Conservation (phyloP, 2,329 filamentous ascomycete genomes). For the Fusarium tricinctum region DNA sequence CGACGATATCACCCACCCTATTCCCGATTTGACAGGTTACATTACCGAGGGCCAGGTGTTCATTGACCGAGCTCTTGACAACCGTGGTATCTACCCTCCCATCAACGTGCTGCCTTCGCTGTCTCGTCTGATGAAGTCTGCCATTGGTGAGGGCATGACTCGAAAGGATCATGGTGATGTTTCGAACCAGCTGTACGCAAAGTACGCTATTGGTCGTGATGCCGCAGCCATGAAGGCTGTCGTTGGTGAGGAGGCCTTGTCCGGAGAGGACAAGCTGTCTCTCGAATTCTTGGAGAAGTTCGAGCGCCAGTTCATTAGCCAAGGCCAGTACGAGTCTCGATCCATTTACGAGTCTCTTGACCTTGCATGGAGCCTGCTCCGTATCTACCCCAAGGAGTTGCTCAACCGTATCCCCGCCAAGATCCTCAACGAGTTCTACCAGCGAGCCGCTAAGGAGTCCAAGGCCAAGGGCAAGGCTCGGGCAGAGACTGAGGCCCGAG, state of each 20-base stretch:
- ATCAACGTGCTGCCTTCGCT: conserved; percentile 99
- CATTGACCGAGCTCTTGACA: conserved; percentile 91
- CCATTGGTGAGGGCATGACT: conserved; percentile 97
- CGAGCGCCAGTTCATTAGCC: conserved; percentile 92
- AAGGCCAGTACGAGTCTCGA: conserved; percentile 92
- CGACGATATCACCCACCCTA: conserved; percentile 99
- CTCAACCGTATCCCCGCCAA: conserved; percentile 94
- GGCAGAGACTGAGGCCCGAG: conserved; percentile 57
- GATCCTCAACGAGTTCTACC: conserved; percentile 86
- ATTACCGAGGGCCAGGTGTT: conserved; percentile 99
- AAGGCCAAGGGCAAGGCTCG: conserved; percentile 74
- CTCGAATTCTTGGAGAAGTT: conserved; percentile 99
- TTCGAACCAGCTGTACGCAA: conserved; percentile 99
- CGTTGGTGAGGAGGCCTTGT: conserved; percentile 97
- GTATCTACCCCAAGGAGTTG: conserved; percentile 97
- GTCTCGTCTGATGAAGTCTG: conserved; percentile 99
- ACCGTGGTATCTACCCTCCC: conserved; percentile 97
- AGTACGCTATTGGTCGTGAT: conserved; percentile 99
- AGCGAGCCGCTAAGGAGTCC: conserved; percentile 72
- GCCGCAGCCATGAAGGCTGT: conserved; percentile 99
- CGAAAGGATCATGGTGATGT: conserved; percentile 98
- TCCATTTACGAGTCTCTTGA: conserved; percentile 95
- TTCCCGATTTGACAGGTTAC: conserved; percentile 98
- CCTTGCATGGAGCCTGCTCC: conserved; percentile 93
- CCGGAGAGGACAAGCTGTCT: conserved; percentile 95